Conservation (phyloP, 2,329 filamentous ascomycete species). For the Alternaria postmessia region DNA sequence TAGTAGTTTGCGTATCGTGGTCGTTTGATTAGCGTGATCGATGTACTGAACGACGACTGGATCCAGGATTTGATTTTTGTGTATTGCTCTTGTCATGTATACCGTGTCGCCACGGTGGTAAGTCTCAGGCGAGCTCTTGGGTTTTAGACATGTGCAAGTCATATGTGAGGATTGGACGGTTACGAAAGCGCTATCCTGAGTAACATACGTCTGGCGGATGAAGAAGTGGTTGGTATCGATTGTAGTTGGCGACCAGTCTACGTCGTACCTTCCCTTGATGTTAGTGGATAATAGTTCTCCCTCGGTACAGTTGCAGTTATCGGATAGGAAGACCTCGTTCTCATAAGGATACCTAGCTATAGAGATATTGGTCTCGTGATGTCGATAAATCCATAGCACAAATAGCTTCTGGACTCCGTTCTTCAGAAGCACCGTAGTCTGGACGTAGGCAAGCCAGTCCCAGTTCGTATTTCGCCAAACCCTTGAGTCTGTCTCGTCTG, state of each 20-base stretch:
- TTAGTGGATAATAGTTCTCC: conserved; percentile 62
- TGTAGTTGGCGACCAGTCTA: conserved; percentile 65
- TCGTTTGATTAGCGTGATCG: conserved; percentile 34
- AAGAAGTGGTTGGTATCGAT: conserved; percentile 63
- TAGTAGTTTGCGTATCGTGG: conserved; percentile 62
- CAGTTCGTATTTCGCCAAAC: conserved; percentile 64
- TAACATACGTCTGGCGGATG: conserved; percentile 73
- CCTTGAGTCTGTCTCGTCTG: conserved; percentile 57
- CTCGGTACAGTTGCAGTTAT: conserved; percentile 75
- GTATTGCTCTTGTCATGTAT: conserved; percentile 53
- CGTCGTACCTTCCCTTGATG: conserved; percentile 64
- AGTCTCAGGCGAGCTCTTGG: conserved; percentile 18
- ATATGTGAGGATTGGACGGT: conserved; percentile 65
- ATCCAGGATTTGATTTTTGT: conserved; percentile 57
- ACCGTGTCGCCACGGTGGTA: conserved; percentile 68
- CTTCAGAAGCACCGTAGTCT: conserved; percentile 51
- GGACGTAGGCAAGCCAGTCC: conserved; percentile 77
- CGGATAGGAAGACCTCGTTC: conserved; percentile 79
- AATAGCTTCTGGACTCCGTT: conserved; percentile 60
- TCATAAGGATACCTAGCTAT: conserved; percentile 71
- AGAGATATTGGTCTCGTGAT: conserved; percentile 74
- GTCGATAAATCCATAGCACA: conserved; percentile 77
- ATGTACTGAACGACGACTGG: conserved; percentile 66
- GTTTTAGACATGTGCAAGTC: conserved; percentile 57
- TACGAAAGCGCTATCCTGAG: conserved; percentile 67